Evolutionary conservation across 495 filamentous ascomycete species (phyloP), one percentile per base, ranked within the genome.

Genomic region (Aspergillus bridgeri): DNA sequence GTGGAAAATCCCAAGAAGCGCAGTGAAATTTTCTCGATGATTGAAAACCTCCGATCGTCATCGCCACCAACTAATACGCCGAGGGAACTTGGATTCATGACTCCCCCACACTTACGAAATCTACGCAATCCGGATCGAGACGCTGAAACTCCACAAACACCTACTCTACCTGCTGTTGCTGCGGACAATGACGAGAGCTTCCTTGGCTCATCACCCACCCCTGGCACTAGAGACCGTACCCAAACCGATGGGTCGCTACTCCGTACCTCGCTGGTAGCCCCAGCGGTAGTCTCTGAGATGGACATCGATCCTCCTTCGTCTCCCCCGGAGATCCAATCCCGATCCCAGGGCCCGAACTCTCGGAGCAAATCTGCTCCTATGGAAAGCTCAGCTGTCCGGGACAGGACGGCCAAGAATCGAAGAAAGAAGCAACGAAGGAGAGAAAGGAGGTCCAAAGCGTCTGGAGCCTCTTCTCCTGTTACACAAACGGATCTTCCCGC

Each of bases 201-300:
- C 61, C 76, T 93, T 44, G 83, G 83, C 3, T 95, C 89, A n/a
- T 94, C 91, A 8, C 91, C 91, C 2, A 95, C 91, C 0, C 90
- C 90, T 7, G 64, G 75, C 67, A 69, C 84, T 64, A 73, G 74
- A 58, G 69, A 71, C 23, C 69, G 67, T 53, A 65, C 68, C 20
- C 67, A 68, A 6, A 57, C 69, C 13, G 46, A 50, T 25, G 64
- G 58, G 17, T 60, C 64, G 1, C 59, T 68, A 23, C 42, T 58
- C 17, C 49, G 56, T 19, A 22, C 63, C 9, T 57, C 64, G 17
- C 54, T 67, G 21, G 25, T 58, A 21, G 29, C 62, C 20, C 61
- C 65, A 8, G 59, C 59, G 18, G 38, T 66, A 18, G 52, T 59
- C 15, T 58, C 60, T 54, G 23, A 47, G 5, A 50, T 68, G 21